Evolutionary conservation across 441 rosid genomes (phyloP), one percentile per base, ranked within the genome.

Genomic region (Omphalea diandra): DNA sequence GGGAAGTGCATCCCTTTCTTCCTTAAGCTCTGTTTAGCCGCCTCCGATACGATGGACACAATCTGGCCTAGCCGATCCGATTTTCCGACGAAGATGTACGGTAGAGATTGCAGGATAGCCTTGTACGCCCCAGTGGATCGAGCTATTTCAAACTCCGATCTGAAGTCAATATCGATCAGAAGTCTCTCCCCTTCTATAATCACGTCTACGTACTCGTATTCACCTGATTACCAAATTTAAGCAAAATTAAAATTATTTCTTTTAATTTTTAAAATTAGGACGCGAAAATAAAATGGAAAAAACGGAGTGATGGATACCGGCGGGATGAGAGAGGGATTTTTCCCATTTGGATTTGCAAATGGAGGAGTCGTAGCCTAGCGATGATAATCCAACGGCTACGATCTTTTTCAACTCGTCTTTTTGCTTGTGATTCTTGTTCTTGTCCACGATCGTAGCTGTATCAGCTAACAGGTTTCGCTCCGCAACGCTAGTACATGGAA

Each of bases 321-420:
- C 94, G 1, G 97, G 97, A 67, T 76, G 84, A 1, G 89, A 80
- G 4, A 83, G 62, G 58, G 91, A 75, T 77, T 87, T 90, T 0
- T 90, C 97, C 97, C 98, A 90, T 85, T 87, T 87, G 3, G 97
- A 91, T 77, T 84, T 90, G 84, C 97, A 94, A 79, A 90, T 84
- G 20, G 94, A 87, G 55, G 91, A 86, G 73, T 87, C 77, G 76
- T 91, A 88, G 72, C 87, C 86, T 52, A 86, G 83, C 49, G 86
- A 81, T 68, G 79, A 52, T 64, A 94, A 79, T 67, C 85, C 93
- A 58, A 78, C 91, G 69, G 85, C 76, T 33, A 88, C 81, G 67
- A 84, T 84, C 75, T 75, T 83, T 75, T 83, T 85, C 80, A 88
- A 60, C 65, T 84, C 89, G 69, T 87, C 97, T 75, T 88, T 92